Percentiles rank a stretch among this genome's conserved stretches.
These are phyloP conservation scores for Dictyostelium citrinum DNA, from an alignment of 78 protist species.

Conservation along the genomic window DNA sequence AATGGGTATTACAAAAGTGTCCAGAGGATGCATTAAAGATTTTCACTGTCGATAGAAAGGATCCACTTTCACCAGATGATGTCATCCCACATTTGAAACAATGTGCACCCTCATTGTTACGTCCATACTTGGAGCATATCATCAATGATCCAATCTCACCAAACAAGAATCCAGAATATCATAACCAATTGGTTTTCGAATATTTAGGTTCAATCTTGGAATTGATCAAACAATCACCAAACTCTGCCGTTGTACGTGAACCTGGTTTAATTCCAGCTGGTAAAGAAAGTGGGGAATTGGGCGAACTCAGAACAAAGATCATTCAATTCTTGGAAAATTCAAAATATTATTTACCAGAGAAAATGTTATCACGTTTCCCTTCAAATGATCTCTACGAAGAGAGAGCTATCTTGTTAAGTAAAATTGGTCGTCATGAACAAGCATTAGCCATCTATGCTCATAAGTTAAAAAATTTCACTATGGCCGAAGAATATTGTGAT, in stretches of 20 bases:
- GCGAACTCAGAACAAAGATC: slow-evolving; percentile 36
- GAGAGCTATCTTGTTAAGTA: slow-evolving; percentile 70
- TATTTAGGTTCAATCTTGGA: slow-evolving; percentile 42
- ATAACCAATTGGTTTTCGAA: slow-evolving; percentile 68
- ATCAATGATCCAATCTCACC: slow-evolving; percentile 27
- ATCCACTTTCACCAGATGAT: slow-evolving; percentile 58
- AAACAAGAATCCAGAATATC: slow-evolving; percentile 74
- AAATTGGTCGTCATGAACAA: slow-evolving; percentile 82
- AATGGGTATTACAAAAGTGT: slow-evolving; percentile 63
- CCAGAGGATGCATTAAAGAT: slow-evolving; percentile 74
- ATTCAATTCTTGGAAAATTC: slow-evolving; percentile 73
- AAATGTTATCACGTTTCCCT: slow-evolving; percentile 78
- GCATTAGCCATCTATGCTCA: slow-evolving; percentile 81
- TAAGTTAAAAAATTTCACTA: slow-evolving; percentile 38
- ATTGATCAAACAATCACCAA: neutral
- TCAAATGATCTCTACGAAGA: slow-evolving; percentile 76
- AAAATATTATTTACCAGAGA: slow-evolving; percentile 80
- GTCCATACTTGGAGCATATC: slow-evolving; percentile 72
- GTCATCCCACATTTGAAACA: slow-evolving; percentile 57
- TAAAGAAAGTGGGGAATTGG: slow-evolving; percentile 48
- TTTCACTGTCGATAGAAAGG: slow-evolving; percentile 76
- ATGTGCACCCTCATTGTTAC: slow-evolving; percentile 24
- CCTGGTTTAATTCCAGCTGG: slow-evolving; percentile 54
- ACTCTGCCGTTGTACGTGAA: neutral
- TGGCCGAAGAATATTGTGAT: slow-evolving; percentile 84